Conservation (phyloP, 495 filamentous ascomycete genomes). For the Xylaria acuta region DNA sequence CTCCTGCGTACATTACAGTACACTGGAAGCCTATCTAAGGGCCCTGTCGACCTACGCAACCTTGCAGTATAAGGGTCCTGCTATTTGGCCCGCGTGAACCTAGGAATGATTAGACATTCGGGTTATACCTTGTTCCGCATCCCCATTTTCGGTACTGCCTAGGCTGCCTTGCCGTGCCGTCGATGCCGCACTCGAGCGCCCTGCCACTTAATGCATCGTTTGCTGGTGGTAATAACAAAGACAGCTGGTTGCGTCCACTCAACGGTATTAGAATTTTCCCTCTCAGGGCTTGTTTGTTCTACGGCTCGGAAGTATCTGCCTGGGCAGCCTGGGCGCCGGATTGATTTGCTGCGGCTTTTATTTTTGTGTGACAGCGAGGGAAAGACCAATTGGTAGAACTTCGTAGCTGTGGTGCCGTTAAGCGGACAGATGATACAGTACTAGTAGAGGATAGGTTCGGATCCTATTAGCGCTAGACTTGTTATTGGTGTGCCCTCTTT, state of each 20-base stretch:
- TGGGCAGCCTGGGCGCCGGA: neutral
- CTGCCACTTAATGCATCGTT: conserved; percentile 1
- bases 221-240: neutral
- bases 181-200: neutral
- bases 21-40: conserved; percentile 5
- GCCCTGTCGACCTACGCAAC: neutral
- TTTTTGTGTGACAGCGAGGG: neutral
- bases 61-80: conserved; percentile 19
- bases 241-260: neutral
- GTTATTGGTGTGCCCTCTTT: no score
- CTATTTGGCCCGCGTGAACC: neutral
- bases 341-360: neutral
- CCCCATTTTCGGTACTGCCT: conserved; percentile 13
- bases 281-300: no score
- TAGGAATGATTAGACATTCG: conserved; percentile 1
- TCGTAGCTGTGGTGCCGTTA: no score
- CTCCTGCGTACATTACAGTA: neutral
- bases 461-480: no score
- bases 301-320: no score
- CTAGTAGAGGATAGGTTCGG: no score
- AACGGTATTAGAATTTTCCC: neutral
- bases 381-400: neutral
- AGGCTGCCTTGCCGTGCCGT: conserved; percentile 1
- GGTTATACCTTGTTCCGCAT: neutral
- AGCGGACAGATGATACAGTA: no score